phyloP scores from a whole-genome alignment of 768 basidiomycete genomes.

The Russula ochroleuca region DNA sequence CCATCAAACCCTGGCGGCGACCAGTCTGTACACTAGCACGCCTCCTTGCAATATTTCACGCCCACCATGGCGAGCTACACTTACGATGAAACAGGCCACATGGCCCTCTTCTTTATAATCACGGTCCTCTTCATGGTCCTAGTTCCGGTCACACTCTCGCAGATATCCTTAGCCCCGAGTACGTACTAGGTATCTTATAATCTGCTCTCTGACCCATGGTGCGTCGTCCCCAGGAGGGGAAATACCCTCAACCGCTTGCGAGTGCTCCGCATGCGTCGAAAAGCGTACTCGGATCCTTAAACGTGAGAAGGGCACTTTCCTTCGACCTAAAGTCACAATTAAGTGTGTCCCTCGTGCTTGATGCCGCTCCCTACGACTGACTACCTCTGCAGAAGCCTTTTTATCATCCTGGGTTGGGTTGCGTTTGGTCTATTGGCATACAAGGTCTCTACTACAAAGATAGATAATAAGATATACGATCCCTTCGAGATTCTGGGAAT shows the following conservation, averaged over 20 bases:
- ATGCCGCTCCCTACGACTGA: neutral
- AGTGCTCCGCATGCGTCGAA: constrained; percentile 26
- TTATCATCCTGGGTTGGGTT: constrained; percentile 71
- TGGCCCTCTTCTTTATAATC: constrained; percentile 88
- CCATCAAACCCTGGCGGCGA: neutral
- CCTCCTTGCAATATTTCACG: constrained; percentile 7
- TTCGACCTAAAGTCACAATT: constrained; percentile 10
- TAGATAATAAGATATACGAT: constrained; percentile 75
- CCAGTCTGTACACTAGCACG: neutral
- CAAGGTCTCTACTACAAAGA: constrained; percentile 51
- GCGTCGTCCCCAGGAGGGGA: constrained; percentile 8
- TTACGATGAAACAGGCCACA: constrained; percentile 81
- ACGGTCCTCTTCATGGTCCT: constrained; percentile 84
- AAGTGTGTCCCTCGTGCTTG: constrained; percentile 17
- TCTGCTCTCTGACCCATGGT: neutral
- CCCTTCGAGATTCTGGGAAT: constrained; percentile 94
- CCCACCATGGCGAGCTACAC: constrained; percentile 69
- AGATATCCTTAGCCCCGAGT: constrained; percentile 11
- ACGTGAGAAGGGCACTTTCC: constrained; percentile 26
- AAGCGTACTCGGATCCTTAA: constrained; percentile 36
- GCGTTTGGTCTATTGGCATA: constrained; percentile 64
- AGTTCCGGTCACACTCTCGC: constrained; percentile 62
- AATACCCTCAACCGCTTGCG: constrained; percentile 21
- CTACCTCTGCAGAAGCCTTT: constrained; percentile 44
- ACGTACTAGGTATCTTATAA: neutral